Base-by-base conservation (phyloP, 768 basidiomycete species). In the Leccinum boreale region DNA sequence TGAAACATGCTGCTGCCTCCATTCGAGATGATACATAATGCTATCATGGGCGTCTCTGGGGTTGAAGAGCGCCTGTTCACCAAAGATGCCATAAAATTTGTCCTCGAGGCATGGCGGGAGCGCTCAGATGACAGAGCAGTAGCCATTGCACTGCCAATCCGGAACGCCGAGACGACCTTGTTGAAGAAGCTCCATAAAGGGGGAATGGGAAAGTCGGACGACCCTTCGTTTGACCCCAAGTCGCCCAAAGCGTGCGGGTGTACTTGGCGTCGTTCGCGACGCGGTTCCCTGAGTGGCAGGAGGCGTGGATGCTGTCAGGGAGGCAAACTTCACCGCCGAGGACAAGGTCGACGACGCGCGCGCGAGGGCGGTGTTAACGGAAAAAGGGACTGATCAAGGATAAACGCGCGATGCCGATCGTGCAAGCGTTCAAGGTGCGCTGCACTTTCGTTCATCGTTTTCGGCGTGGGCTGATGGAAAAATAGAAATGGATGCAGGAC, bases 331-430 rank as follows among this genome's bases (percentile, higher is more conserved):
- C 44, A 77, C 78, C 53, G 74, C 75, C 55, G 75, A 76, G 26
- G 81, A 84, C 57, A 81, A 78, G 63, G 87, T 98, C 31, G 92
- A 99, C 67, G 94, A 97, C 68, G 85, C 76, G 36, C 87, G 85
- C 71, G 84, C 94, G 52, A 82, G 86, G 70, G 78, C 84, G 65
- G 63, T 82, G 62, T 70, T 98, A 69, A 80, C 79, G 10, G 79
- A 28, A 83, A 69, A 80, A 78, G 19, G 94, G 91, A 4, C 70
- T 98, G 71, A 87, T 94, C 75, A 98, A 97, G 81, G 94, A 98
- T 76, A 98, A 98, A 79, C 84, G 86, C 46, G 82, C 83, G 45
- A 98, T 98, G 95, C 95, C 95, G 8, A 97, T 98, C 75, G 84
- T 94, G 47, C 92, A 96, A 58, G 76, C 80, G 28, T 90, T 98